These are phyloP conservation scores for Globisporangium paddicum DNA, from an alignment of 352 stramenopile genomes.

Conservation along the genomic window DNA sequence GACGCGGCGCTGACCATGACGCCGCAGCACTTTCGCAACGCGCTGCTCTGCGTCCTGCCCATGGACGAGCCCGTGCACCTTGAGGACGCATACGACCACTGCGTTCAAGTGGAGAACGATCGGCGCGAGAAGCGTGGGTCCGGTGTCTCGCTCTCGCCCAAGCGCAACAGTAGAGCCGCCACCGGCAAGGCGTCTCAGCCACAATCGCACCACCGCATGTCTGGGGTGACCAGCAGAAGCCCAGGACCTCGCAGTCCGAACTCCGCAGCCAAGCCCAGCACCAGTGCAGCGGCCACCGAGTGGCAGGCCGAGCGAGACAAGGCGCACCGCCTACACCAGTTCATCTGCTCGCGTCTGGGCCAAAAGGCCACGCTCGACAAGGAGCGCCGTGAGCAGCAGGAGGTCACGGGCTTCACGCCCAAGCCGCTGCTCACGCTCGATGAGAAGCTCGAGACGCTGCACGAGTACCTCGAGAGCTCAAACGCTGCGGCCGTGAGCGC, in stretches of 20 bases:
- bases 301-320: conserved; percentile 56
- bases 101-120: conserved; percentile 51
- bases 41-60: conserved; percentile 59
- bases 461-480: conserved; percentile 50
- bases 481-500: conserved; percentile 14
- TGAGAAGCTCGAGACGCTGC: conserved; percentile 57
- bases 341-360: conserved; percentile 62
- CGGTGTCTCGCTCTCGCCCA: conserved; percentile 3
- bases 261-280: background rate
- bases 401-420: conserved; percentile 44
- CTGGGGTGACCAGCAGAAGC: background rate
- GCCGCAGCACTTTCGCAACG: conserved; percentile 30
- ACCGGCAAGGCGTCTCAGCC: background rate
- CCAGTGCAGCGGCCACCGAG: background rate
- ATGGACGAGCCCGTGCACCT: conserved; percentile 39
- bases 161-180: conserved; percentile 2
- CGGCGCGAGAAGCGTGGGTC: conserved; percentile 34
- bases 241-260: background rate
- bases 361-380: conserved; percentile 7
- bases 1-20: conserved; percentile 32
- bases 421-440: conserved; percentile 37
- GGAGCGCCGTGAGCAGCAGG: conserved; percentile 26
- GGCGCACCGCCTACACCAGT: conserved; percentile 45
- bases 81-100: conserved; percentile 59
- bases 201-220: background rate